Evolutionary conservation across 108 stramenopile species (phyloP), one percentile per base, ranked within the genome.

Genomic region (Nitzschia sp.): DNA sequence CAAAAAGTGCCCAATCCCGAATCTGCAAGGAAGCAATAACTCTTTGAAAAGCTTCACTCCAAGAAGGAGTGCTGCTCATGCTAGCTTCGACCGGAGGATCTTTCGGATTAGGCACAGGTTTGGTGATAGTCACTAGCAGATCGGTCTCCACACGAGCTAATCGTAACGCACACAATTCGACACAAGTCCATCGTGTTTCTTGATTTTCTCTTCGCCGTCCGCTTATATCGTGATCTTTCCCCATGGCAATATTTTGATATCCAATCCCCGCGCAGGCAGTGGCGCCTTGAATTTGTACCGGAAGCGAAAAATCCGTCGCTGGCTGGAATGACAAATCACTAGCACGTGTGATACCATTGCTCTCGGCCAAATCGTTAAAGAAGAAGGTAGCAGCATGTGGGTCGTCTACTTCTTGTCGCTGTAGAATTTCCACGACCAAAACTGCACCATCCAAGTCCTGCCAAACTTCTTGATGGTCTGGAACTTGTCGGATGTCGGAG

Each of bases 401-500:
- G 61, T 84, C 72, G 2, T 36, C 22, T 0, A 86, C 58, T 13
- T 41, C 38, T 16, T 25, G 31, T 66, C 87, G 82, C 19, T 70
- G 41, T 45, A 84, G 81, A 15, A 87, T 79, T 76, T 92, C 91
- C 27, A 92, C 41, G 2, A 92, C 80, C 15, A 89, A n/a, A 22
- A 84, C 56, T 9, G 53, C 66, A 9, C 79, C 82, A 52, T 62
- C 68, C 55, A 69, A 76, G 16, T 85, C 85, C 63, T 86, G 81
- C 46, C 73, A 88, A 23, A 85, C 83, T 71, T 92, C 91, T 76
- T 92, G 91, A 59, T 89, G 76, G 61, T 89, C 87, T 13, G 91
- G 91, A 53, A 92, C 86, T 57, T 87, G 88, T 31, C 91, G 88
- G 11, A 89, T 58, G 23, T 66, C 60, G 1, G 87, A 86, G 0